A percentile compares a stretch with the other conserved stretches of the same genome.
phyloP scores from a whole-genome alignment of 306 rosid genomes.

The Abrus pulchellus region DNA sequence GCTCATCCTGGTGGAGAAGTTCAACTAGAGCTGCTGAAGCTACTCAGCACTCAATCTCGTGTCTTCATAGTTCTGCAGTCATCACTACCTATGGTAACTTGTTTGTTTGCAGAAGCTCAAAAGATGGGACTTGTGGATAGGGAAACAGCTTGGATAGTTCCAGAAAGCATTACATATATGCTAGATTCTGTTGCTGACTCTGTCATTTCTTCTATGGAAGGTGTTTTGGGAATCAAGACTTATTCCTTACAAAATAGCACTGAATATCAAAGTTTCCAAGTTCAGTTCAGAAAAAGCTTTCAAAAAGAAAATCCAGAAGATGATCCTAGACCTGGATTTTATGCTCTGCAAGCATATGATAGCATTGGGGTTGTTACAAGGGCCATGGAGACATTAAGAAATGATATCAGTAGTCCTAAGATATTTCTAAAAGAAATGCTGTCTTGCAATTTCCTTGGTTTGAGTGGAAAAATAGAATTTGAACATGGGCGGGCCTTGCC shows the following conservation, averaged over 20 bases:
- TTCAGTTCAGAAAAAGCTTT: conserved; percentile 45
- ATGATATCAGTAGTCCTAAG: conserved; percentile 5
- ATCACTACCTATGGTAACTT: conserved; percentile 51
- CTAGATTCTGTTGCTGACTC: conserved; percentile 41
- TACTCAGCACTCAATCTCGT: conserved; percentile 51
- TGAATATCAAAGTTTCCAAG: conserved; percentile 35
- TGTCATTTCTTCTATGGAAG: conserved; percentile 54
- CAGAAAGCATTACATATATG: conserved; percentile 52
- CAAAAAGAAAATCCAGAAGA: conserved; percentile 42
- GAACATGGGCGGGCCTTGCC: conserved; percentile 44
- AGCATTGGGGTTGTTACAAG: conserved; percentile 45
- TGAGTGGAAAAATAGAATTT: conserved; percentile 58
- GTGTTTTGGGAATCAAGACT: conserved; percentile 60
- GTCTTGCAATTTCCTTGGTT: conserved; percentile 48
- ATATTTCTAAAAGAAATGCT: conserved; percentile 4
- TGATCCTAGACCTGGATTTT: conserved; percentile 47
- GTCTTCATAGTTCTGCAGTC: conserved; percentile 61
- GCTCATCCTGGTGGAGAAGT: conserved; percentile 42
- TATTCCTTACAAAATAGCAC: conserved; percentile 18
- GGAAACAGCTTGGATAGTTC: conserved; percentile 63
- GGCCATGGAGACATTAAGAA: conserved; percentile 37
- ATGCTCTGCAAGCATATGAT: conserved; percentile 65
- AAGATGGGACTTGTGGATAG: conserved; percentile 50
- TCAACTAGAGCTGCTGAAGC: conserved; percentile 49
- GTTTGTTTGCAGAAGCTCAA: conserved; percentile 57